Evolutionary conservation across 371 early-diverging fungal genomes (phyloP).

Genomic region (Dinochytrium kinnereticum): DNA sequence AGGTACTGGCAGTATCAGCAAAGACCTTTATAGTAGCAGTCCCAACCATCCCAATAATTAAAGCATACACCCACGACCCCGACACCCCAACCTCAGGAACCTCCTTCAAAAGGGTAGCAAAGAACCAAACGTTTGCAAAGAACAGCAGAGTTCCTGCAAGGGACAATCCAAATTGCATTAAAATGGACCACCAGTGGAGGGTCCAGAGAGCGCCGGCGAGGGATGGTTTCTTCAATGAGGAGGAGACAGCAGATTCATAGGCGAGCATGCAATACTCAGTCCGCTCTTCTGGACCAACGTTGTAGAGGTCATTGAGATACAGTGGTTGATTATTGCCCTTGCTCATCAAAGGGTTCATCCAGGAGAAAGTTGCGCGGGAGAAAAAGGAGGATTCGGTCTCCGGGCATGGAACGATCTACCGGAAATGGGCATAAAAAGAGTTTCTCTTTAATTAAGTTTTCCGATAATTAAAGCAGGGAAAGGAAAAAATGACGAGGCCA

Average conservation of each 20-base stretch:
- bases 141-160: conserved; percentile 27
- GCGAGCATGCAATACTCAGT: background rate
- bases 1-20: conserved; percentile 46
- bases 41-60: conserved; percentile 35
- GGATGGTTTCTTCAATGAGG: background rate
- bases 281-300: conserved; percentile 12
- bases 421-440: background rate
- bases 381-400: conserved; percentile 59
- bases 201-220: conserved; percentile 20
- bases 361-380: conserved; percentile 70
- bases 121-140: conserved; percentile 44
- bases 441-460: too few species aligned
- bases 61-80: conserved; percentile 44
- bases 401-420: conserved; percentile 18
- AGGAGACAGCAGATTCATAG: background rate
- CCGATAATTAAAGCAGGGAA: too few species aligned
- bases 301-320: conserved; percentile 46
- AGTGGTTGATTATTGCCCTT: conserved; percentile 61
- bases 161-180: conserved; percentile 22
- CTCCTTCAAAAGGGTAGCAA: conserved; percentile 39
- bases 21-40: conserved; percentile 17
- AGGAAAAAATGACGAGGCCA: too few species aligned
- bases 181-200: conserved; percentile 11
- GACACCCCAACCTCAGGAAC: conserved; percentile 21
- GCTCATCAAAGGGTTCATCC: conserved; percentile 75